Evolutionary conservation across 768 basidiomycete species (phyloP).

Genomic region (Ephemerocybe angulata): DNA sequence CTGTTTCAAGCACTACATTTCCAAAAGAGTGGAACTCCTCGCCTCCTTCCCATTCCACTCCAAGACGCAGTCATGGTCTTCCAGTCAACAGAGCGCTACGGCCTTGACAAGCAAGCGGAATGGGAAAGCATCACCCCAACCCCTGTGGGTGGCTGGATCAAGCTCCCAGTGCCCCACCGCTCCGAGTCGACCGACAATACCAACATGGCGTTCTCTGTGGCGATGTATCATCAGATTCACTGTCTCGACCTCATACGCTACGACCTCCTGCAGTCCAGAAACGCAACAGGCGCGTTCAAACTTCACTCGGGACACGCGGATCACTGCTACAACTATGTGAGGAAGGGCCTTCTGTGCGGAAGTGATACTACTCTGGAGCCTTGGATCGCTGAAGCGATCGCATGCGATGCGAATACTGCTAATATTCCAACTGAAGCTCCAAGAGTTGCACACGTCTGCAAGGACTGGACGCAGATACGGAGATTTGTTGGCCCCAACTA

Average conservation of each 20-base stretch:
- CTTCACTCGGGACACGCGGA: conserved; percentile 8
- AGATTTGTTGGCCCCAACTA: conserved; percentile 10
- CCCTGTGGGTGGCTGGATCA: conserved; percentile 14
- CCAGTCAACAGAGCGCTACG: conserved; percentile 10
- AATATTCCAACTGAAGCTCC: neutral
- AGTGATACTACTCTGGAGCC: conserved; percentile 7
- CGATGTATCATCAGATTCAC: conserved; percentile 16
- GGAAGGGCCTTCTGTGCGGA: conserved; percentile 9
- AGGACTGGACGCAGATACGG: conserved; percentile 10
- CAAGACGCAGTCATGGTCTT: conserved; percentile 9
- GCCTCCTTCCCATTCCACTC: conserved; percentile 7
- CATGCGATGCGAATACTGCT: neutral
- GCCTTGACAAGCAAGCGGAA: conserved; percentile 12
- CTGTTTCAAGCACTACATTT: neutral
- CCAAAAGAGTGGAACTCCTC: conserved; percentile 2
- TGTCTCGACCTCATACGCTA: conserved; percentile 16
- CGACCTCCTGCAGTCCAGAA: conserved; percentile 10
- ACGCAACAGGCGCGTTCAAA: neutral
- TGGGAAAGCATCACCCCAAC: conserved; percentile 12
- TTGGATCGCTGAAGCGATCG: neutral
- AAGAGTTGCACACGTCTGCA: conserved; percentile 4
- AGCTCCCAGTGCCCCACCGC: conserved; percentile 6
- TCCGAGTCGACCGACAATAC: neutral
- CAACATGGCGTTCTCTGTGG: conserved; percentile 8
- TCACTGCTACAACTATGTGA: conserved; percentile 13